phyloP scores from a whole-genome alignment of 768 basidiomycete genomes.

The Podaxis rugospora region DNA sequence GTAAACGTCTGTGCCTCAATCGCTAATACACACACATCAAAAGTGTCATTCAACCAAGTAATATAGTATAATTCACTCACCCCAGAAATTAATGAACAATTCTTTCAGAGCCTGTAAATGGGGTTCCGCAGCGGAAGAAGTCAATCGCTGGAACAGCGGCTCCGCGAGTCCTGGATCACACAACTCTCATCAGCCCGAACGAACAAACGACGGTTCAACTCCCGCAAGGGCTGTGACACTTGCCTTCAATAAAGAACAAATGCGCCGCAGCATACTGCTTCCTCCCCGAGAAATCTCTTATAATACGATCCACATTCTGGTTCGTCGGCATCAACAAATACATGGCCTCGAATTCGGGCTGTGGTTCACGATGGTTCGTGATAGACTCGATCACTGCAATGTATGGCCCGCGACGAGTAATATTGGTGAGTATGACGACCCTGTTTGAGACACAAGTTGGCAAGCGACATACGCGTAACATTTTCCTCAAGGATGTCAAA shows the following conservation, averaged over 20 bases:
- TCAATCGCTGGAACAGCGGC: constrained; percentile 68
- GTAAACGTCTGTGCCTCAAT: constrained; percentile 86
- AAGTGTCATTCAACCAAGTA: background rate
- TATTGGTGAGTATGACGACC: too few species aligned
- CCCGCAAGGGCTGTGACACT: constrained; percentile 7
- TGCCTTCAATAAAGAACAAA: constrained; percentile 90
- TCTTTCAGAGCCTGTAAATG: constrained; percentile 78
- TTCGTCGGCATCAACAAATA: constrained; percentile 94
- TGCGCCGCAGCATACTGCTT: constrained; percentile 82
- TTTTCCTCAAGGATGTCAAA: constrained; percentile 95
- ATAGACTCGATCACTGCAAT: constrained; percentile 87
- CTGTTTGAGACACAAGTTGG: background rate
- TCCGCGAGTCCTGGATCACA: constrained; percentile 67
- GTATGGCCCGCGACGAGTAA: background rate
- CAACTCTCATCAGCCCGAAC: background rate
- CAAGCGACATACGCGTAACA: constrained; percentile 79
- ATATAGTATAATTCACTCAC: constrained; percentile 39
- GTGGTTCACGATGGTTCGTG: constrained; percentile 74
- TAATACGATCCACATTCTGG: constrained; percentile 89
- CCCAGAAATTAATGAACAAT: constrained; percentile 90
- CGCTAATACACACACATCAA: constrained; percentile 38
- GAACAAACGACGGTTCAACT: background rate
- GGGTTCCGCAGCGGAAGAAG: constrained; percentile 71
- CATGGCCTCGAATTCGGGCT: constrained; percentile 84
- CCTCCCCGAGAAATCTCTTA: constrained; percentile 70